Evolutionary conservation across 108 stramenopile genomes (phyloP), one percentile per base, ranked within the genome.

Genomic region (Aurantiochytrium sp.): DNA sequence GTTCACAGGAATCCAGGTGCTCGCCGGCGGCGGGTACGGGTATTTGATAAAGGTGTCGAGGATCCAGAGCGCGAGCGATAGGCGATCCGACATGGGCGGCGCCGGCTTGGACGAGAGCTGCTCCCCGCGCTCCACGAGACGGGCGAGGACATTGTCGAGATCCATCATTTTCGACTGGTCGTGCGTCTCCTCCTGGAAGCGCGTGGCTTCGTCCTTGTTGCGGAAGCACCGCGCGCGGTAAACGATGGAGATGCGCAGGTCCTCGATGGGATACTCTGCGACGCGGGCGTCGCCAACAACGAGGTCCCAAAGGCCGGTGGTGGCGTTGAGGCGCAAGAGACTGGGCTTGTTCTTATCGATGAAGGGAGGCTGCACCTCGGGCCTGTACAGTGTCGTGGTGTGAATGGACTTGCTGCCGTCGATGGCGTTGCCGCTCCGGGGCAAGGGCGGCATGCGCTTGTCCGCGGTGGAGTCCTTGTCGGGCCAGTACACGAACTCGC

Each of bases 141-240:
- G 27, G 10, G 2, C 10, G 19, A 65, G 59, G 22, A 65, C 32
- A n/a, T 30, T 10, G 10, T 65, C 59, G 10, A 65, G 59, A 65
- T 65, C 59, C 27, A 65, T 32, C 32, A 30, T 65, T 1, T 10
- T 6, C 8, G 59, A 30, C 8, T 34, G 27, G n/a, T 30, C 27
- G 10, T 65, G 27, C 19, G 34, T 10, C 2, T 65, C 32, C 15
- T 17, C 59, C 24, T 65, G 59, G 2, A 32, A 65, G 34, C 32
- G 32, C 24, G 8, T 10, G 10, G 3, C 59, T 17, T 65, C 34
- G 1, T 6, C 19, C 32, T 30, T 34, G 59, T 1, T 55, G 27
- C 55, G 37, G 69, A 90, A 90, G 50, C 89, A 90, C 0, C 89
- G 55, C 8, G 89, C 89, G 5, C 89, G 42, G 45, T 87, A 90